Evolutionary conservation across 1,139 yeast species (phyloP), one percentile per base, ranked within the genome.

Genomic region (Scheffersomyces segobiensis): DNA sequence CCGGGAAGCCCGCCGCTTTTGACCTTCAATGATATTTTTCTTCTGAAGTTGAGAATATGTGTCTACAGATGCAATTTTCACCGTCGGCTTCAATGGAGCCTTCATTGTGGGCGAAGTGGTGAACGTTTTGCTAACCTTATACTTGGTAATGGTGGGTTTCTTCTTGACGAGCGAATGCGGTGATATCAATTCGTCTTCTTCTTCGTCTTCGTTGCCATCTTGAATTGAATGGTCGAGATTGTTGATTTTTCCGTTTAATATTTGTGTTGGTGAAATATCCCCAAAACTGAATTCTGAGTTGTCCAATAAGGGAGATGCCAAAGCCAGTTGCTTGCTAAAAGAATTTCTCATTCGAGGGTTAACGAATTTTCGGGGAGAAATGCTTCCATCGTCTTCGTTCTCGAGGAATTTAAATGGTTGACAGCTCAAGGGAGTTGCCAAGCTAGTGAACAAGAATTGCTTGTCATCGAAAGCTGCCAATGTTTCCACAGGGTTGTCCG

Each of bases 1-100:
- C 42, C 42, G 42, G 17, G 42, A 32, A 32, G 14, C 42, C 12
- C 42, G 42, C 17, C 42, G 42, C 17, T 32, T 32, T 2, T 32
- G 42, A 10, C 42, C 17, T 32, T 32, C 42, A 32, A 32, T 32
- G 42, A 17, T 17, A 32, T 32, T 32, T 32, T 32, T 50, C 46
- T 49, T 52, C 50, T 59, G 66, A 52, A 56, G 53, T 55, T 58
- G 54, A 24, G 65, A 55, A 53, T 61, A 61, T 18, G 61, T 65
- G 49, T 69, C 65, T 54, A 72, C 67, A 26, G 74, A 68, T 5
- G 73, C 69, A 21, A 71, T 70, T 19, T 72, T 69, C 18, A 72
- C 73, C 7, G 67, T 62, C 1, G 75, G 75, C 58, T 71, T 71
- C 56, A 69, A 55, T 21, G 67, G 62, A 22, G 55, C 58, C 52